A percentile compares a stretch with the other conserved stretches of the same genome.
Conservation (phyloP, 805 yeast species). For the Torulaspora franciscae region DNA sequence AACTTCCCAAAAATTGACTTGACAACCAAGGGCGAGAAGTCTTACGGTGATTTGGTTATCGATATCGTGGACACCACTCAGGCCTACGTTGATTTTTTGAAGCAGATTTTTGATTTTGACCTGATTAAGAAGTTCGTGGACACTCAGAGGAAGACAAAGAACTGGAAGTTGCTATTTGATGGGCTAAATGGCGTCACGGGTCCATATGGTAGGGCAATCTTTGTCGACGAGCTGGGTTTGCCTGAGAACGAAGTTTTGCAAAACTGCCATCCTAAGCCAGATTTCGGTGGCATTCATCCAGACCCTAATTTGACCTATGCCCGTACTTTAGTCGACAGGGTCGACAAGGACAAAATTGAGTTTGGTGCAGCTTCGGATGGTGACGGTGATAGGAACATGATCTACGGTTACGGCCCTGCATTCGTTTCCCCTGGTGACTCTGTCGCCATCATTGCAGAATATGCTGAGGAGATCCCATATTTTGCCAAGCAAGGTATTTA, state of each 20-base stretch:
- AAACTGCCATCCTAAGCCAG: conserved; percentile 74
- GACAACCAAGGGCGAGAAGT: conserved; percentile 46
- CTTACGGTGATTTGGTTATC: conserved; percentile 58
- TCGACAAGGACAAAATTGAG: conserved; percentile 74
- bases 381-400: conserved; percentile 98
- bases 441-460: conserved; percentile 94
- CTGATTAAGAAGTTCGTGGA: conserved; percentile 68
- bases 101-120: conserved; percentile 81
- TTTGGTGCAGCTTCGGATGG: conserved; percentile 99
- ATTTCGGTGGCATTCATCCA: conserved; percentile 96
- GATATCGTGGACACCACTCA: conserved; percentile 79
- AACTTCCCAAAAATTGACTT: conserved; percentile 66
- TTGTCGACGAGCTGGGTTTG: conserved; percentile 78
- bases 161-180: conserved; percentile 77
- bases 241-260: conserved; percentile 62
- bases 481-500: conserved; percentile 78
- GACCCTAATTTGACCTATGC: conserved; percentile 98
- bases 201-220: conserved; percentile 84
- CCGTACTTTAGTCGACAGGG: conserved; percentile 73
- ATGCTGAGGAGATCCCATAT: conserved; percentile 88
- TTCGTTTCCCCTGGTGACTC: conserved; percentile 98
- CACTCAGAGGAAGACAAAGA: conserved; percentile 43
- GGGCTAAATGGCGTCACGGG: conserved; percentile 95
- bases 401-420: conserved; percentile 81
- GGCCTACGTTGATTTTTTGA: conserved; percentile 74